Conservation (phyloP, 208 protist species). For the Trypanosoma platydactyli region DNA sequence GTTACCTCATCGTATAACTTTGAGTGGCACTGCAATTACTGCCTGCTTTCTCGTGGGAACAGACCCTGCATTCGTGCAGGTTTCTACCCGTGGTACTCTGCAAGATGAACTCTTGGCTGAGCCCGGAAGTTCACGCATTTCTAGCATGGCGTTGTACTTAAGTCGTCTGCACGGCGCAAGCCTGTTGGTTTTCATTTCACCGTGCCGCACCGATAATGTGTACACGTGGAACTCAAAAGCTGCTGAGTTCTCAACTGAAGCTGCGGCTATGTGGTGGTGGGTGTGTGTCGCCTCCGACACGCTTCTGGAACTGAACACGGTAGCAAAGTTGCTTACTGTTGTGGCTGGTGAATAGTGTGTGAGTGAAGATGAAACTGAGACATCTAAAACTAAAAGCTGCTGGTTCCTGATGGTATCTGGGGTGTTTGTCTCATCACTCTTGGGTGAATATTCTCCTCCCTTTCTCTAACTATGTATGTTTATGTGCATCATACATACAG, state of each 20-base stretch:
- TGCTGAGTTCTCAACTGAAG: background rate
- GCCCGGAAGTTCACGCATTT: constrained; percentile 1
- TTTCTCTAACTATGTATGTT: constrained; percentile 23
- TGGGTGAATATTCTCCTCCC: constrained; percentile 14
- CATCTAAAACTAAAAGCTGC: too few species aligned
- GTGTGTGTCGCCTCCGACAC: constrained; percentile 24
- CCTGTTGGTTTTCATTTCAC: constrained; percentile 24
- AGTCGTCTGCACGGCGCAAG: constrained; percentile 10
- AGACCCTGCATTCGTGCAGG: constrained; percentile 12
- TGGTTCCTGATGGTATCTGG: too few species aligned
- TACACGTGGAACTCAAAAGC: constrained; percentile 5
- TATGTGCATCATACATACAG: constrained; percentile 15
- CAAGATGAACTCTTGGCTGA: constrained; percentile 6
- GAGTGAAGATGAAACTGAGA: background rate
- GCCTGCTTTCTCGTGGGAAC: constrained; percentile 22
- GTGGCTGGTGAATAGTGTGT: background rate
- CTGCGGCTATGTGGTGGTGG: constrained; percentile 12
- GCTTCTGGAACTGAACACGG: constrained; percentile 23
- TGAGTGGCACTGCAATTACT: background rate
- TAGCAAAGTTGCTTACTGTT: constrained; percentile 8
- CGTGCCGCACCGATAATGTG: constrained; percentile 14
- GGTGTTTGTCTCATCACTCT: background rate
- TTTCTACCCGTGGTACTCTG: constrained; percentile 8
- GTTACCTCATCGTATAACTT: background rate
- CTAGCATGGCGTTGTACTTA: background rate